Percentiles rank a stretch among this genome's conserved stretches.
These are phyloP conservation scores for Candida coquimbonensis DNA, from an alignment of 805 yeast genomes.

Conservation along the genomic window DNA sequence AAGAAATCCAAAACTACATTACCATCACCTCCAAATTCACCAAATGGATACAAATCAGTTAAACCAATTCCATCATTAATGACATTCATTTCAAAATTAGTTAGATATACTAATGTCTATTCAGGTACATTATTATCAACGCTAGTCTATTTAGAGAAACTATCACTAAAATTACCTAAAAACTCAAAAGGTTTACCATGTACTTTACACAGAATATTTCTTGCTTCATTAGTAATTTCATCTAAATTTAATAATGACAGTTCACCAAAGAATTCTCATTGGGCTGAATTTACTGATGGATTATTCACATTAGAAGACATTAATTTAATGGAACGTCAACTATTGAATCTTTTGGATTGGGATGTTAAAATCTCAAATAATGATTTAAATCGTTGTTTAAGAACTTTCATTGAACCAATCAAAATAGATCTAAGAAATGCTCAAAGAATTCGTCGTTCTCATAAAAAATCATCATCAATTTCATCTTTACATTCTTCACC, in stretches of 20 bases:
- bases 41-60: conserved; percentile 15
- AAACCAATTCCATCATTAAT: conserved; percentile 51
- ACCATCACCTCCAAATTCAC: conserved; percentile 29
- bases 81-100: conserved; percentile 67
- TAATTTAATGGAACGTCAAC: conserved; percentile 75
- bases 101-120: conserved; percentile 71
- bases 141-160: conserved; percentile 56
- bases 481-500: not conserved
- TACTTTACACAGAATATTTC: conserved; percentile 70
- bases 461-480: conserved; percentile 2
- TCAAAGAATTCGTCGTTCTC: conserved; percentile 17
- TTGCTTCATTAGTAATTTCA: conserved; percentile 66
- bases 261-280: conserved; percentile 69
- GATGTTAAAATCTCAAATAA: conserved; percentile 57
- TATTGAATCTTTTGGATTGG: conserved; percentile 64
- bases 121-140: conserved; percentile 74
- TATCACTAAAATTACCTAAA: conserved; percentile 54
- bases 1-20: conserved; percentile 27
- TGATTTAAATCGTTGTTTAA: conserved; percentile 61
- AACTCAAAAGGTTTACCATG: conserved; percentile 75
- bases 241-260: conserved; percentile 74
- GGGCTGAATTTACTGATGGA: conserved; percentile 77
- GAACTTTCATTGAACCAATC: conserved; percentile 71
- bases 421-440: conserved; percentile 37
- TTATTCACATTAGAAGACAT: conserved; percentile 61